Conservation (phyloP, 768 basidiomycete species). For the Trametes sanguinea region DNA sequence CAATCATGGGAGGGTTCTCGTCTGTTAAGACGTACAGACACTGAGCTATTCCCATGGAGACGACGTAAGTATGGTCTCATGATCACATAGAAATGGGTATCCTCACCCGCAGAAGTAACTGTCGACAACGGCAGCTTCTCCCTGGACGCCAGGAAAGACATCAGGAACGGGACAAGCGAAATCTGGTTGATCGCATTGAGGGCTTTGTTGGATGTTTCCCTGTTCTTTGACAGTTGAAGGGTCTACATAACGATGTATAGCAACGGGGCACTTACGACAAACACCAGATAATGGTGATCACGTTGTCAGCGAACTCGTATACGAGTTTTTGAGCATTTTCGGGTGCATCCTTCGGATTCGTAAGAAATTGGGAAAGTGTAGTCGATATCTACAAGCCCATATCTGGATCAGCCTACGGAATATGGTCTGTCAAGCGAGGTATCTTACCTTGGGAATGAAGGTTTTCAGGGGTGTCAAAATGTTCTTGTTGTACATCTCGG, state of each 20-base stretch:
- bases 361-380: conserved; percentile 67
- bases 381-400: conserved; percentile 64
- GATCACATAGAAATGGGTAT: not conserved
- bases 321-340: conserved; percentile 75
- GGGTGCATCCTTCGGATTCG: conserved; percentile 58
- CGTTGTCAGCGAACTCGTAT: conserved; percentile 88
- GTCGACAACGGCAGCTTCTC: conserved; percentile 69
- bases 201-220: conserved; percentile 94
- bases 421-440: too few relatives aligned
- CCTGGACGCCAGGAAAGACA: conserved; percentile 82
- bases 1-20: conserved; percentile 77
- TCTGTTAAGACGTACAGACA: conserved; percentile 92
- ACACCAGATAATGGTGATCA: conserved; percentile 93
- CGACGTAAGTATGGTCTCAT: not conserved
- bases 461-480: conserved; percentile 74
- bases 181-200: conserved; percentile 83
- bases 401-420: not conserved
- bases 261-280: conserved; percentile 71
- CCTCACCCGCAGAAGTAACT: conserved; percentile 77
- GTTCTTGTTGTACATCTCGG: conserved; percentile 97
- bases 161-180: conserved; percentile 76
- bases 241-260: not conserved
- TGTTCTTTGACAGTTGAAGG: conserved; percentile 35
- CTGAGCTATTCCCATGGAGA: conserved; percentile 58
- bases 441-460: conserved; percentile 74